Percentiles rank a stretch among this genome's conserved stretches.
phyloP scores from a whole-genome alignment of 768 basidiomycete species.

The Nidularia pulvinata region DNA sequence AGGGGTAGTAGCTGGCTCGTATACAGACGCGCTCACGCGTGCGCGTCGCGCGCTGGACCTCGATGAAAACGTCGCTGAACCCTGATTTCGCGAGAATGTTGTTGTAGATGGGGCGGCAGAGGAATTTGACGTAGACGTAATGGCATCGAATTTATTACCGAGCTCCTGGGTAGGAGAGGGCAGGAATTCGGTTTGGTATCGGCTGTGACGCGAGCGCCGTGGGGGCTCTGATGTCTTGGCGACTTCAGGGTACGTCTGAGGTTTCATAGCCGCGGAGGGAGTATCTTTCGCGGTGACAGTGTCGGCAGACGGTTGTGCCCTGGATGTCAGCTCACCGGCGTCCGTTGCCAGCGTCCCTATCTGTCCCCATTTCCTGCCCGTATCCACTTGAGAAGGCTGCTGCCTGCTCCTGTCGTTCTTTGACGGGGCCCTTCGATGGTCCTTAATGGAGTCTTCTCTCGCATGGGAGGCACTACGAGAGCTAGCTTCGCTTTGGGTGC shows the following conservation, averaged over 20 bases:
- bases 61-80: constrained; percentile 27
- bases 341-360: constrained; percentile 12
- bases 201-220: constrained; percentile 39
- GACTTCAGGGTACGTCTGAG: neutral
- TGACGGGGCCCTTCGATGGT: constrained; percentile 9
- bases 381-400: constrained; percentile 16
- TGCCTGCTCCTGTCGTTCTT: constrained; percentile 11
- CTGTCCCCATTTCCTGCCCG: constrained; percentile 12
- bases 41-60: constrained; percentile 45
- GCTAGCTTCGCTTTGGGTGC: constrained; percentile 34
- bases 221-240: neutral
- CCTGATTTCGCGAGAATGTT: constrained; percentile 8
- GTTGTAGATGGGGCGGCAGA: constrained; percentile 2
- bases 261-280: neutral
- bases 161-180: constrained; percentile 13
- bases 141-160: neutral
- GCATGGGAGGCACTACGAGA: constrained; percentile 21
- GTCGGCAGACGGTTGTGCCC: neutral
- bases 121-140: constrained; percentile 6
- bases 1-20: constrained; percentile 44
- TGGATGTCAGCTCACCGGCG: neutral
- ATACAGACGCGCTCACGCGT: constrained; percentile 61
- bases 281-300: constrained; percentile 4
- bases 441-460: constrained; percentile 25
- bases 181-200: constrained; percentile 48